These are phyloP conservation scores for Picea engelmannii DNA, from an alignment of 83 land plant species.

Conservation along the genomic window DNA sequence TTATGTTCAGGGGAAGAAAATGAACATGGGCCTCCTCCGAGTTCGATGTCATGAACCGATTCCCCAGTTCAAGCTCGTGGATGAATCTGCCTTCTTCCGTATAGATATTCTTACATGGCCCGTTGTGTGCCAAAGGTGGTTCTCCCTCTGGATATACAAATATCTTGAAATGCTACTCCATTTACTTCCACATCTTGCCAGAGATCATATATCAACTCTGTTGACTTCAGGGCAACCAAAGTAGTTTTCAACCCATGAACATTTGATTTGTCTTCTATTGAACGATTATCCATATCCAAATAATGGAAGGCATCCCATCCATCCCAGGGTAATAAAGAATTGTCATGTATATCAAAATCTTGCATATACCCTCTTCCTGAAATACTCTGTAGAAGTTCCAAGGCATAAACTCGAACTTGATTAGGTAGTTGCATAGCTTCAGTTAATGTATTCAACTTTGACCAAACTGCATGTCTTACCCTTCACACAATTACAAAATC, in stretches of 20 bases:
- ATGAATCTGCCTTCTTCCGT: too few species aligned
- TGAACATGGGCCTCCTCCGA: too few species aligned
- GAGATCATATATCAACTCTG: conserved; percentile 59
- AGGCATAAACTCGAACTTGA: conserved; percentile 38
- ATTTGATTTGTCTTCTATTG: conserved; percentile 18
- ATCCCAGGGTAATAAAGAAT: conserved; percentile 50
- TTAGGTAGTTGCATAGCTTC: conserved; percentile 48
- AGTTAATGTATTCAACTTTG: conserved; percentile 34
- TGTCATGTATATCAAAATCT: conserved; percentile 20
- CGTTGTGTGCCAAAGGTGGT: too few species aligned
- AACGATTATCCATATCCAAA: conserved; percentile 8
- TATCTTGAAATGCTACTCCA: too few species aligned
- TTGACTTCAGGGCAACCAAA: conserved; percentile 70
- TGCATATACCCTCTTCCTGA: conserved; percentile 28
- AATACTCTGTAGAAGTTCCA: conserved; percentile 58
- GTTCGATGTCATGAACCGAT: too few species aligned
- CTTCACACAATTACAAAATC: conserved; percentile 16
- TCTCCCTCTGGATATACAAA: too few species aligned
- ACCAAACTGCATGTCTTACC: conserved; percentile 57
- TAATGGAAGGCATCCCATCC: conserved; percentile 45
- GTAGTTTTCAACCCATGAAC: conserved; percentile 39
- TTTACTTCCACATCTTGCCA: too few species aligned
- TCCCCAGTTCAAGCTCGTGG: too few species aligned
- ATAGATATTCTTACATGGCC: too few species aligned
- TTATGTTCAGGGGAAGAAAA: too few species aligned